Percentiles rank a stretch among this genome's conserved stretches.
phyloP scores from a whole-genome alignment of 2,329 filamentous ascomycete genomes.

The Akanthomyces dipterigenus region DNA sequence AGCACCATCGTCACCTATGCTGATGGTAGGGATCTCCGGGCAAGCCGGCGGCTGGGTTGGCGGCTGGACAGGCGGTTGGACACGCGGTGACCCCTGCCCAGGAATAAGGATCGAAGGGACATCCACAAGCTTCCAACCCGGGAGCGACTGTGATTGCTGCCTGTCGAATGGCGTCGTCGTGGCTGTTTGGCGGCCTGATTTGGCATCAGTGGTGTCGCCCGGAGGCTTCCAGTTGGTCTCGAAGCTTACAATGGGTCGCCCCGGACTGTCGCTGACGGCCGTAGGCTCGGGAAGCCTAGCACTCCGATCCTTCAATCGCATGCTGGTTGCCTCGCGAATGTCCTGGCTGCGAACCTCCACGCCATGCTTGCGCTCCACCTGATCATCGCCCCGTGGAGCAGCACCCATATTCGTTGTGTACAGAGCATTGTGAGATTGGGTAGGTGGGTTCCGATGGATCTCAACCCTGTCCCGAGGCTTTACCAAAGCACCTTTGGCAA shows the following conservation, averaged over 20 bases:
- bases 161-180: conserved; percentile 21
- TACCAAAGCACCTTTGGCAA: conserved; percentile 26
- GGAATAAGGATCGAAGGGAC: conserved; percentile 50
- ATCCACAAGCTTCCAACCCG: conserved; percentile 31
- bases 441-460: conserved; percentile 77
- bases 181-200: conserved; percentile 30
- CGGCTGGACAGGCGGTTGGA: conserved; percentile 14
- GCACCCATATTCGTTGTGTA: conserved; percentile 62
- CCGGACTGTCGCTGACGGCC: conserved; percentile 82
- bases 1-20: conserved; percentile 25
- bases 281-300: conserved; percentile 80
- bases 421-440: conserved; percentile 71
- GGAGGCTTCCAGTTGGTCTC: conserved; percentile 73
- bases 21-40: conserved; percentile 30
- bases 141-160: conserved; percentile 24
- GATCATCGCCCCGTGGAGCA: conserved; percentile 29
- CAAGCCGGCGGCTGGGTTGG: conserved; percentile 20
- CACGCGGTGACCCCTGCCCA: conserved; percentile 35
- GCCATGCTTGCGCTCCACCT: conserved; percentile 62
- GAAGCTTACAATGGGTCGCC: conserved; percentile 96
- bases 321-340: conserved; percentile 83
- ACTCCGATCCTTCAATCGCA: conserved; percentile 80
- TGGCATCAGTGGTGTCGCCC: conserved; percentile 65
- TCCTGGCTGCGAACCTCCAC: conserved; percentile 81
- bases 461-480: conserved; percentile 52